These are phyloP conservation scores for Fusarium illudens DNA, from an alignment of 2,329 filamentous ascomycete genomes.

Conservation along the genomic window DNA sequence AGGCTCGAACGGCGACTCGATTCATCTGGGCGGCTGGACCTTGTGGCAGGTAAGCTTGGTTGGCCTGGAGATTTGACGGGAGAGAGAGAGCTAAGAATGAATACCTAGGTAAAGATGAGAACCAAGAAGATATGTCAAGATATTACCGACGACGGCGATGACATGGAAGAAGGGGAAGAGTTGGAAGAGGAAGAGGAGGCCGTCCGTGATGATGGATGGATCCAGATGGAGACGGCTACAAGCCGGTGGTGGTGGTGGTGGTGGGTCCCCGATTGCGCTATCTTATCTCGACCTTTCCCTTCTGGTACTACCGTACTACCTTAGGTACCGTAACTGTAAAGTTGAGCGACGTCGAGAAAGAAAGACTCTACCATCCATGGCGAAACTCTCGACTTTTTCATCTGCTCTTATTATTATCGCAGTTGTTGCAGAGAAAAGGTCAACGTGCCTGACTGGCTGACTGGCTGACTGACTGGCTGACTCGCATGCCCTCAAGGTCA, in stretches of 20 bases:
- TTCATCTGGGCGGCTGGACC: constrained; percentile 66
- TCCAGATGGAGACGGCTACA: background rate
- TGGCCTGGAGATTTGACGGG: background rate
- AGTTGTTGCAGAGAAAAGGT: background rate
- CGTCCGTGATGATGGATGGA: background rate
- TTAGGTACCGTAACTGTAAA: too few relatives aligned
- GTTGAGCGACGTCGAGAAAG: background rate
- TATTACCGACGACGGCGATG: constrained; percentile 6
- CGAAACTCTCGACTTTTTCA: background rate
- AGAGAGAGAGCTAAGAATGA: background rate
- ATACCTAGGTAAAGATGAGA: background rate
- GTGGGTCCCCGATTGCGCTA: constrained; percentile 9
- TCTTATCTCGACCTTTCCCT: constrained; percentile 32
- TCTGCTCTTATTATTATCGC: background rate
- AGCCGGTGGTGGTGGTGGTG: constrained; percentile 6
- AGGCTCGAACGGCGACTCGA: constrained; percentile 73
- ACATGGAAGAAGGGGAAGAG: constrained; percentile 13
- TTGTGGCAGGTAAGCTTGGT: constrained; percentile 26
- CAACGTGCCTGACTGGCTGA: background rate
- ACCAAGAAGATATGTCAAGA: background rate
- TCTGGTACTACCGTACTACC: constrained; percentile 24
- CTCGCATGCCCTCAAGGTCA: constrained; percentile 23
- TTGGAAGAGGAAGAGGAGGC: background rate
- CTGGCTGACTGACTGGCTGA: background rate
- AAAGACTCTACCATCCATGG: background rate